These are phyloP conservation scores for Lagenidium sp. DNA, from an alignment of 352 stramenopile genomes.

Conservation along the genomic window DNA sequence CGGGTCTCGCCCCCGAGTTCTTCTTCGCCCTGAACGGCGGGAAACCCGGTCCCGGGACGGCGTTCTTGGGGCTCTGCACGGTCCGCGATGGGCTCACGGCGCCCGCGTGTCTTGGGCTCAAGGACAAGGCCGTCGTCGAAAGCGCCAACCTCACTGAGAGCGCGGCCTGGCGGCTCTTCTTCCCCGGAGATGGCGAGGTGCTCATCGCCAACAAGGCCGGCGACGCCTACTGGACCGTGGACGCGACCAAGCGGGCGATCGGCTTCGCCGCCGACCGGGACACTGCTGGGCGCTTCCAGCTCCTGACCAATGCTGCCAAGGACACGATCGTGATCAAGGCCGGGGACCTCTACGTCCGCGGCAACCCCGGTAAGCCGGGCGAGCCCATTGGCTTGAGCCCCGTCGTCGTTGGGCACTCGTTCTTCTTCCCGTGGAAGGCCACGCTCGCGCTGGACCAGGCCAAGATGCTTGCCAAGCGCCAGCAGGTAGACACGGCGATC, in stretches of 20 bases:
- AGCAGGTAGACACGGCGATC: not conserved
- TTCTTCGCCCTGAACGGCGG: not conserved
- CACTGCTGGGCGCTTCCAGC: not conserved
- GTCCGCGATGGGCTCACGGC: constrained; percentile 1
- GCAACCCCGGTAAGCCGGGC: not conserved
- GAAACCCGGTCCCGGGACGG: not conserved
- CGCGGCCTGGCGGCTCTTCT: not conserved
- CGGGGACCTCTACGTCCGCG: constrained; percentile 1
- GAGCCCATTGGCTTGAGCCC: not conserved
- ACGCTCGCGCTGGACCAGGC: not conserved
- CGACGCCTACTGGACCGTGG: not conserved
- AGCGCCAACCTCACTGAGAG: not conserved
- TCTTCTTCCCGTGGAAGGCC: constrained; percentile 1
- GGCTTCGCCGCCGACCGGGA: constrained; percentile 1
- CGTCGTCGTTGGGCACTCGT: constrained; percentile 1
- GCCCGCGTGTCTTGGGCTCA: not conserved
- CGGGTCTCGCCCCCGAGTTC: not conserved
- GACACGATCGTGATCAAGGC: not conserved
- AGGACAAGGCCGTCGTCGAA: not conserved
- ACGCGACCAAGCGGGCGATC: not conserved
- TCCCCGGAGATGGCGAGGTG: constrained; percentile 1
- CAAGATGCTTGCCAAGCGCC: not conserved
- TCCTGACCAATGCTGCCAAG: constrained; percentile 2
- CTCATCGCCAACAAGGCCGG: not conserved
- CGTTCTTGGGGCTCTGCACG: constrained; percentile 3